Evolutionary conservation across 2,329 filamentous ascomycete genomes (phyloP).

Genomic region (Diplodia scrobiculata): DNA sequence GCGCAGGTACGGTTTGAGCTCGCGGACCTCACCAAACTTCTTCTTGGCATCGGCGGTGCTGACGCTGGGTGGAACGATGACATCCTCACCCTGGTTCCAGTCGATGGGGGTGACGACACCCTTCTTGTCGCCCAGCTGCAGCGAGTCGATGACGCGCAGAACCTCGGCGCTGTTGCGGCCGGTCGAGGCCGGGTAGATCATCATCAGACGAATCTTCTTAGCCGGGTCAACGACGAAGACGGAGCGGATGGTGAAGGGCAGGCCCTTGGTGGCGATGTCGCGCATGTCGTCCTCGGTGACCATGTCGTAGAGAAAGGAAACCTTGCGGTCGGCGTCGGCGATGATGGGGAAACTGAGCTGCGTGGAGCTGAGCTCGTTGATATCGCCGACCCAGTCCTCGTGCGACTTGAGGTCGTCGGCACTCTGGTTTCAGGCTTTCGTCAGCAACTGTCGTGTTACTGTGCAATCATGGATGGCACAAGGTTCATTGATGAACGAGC

Average conservation of each 20-base stretch:
- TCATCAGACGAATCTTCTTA: slow-evolving; percentile 64
- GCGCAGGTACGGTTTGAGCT: slow-evolving; percentile 64
- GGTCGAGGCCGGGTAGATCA: slow-evolving; percentile 64
- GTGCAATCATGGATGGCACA: slow-evolving; percentile 2
- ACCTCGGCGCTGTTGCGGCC: slow-evolving; percentile 59
- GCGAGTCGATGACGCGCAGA: slow-evolving; percentile 55
- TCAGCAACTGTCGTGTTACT: background rate
- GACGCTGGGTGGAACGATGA: slow-evolving; percentile 63
- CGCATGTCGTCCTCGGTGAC: slow-evolving; percentile 59
- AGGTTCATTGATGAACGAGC: slow-evolving; percentile 53
- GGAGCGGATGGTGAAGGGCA: slow-evolving; percentile 65
- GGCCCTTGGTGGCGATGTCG: slow-evolving; percentile 60
- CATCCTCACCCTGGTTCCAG: slow-evolving; percentile 62
- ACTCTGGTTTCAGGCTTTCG: background rate
- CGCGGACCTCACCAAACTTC: slow-evolving; percentile 61
- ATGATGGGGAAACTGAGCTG: slow-evolving; percentile 57
- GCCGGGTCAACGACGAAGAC: slow-evolving; percentile 67
- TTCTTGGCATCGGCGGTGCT: slow-evolving; percentile 62
- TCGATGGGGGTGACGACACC: slow-evolving; percentile 64
- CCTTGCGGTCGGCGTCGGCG: slow-evolving; percentile 56
- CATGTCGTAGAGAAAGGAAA: slow-evolving; percentile 58
- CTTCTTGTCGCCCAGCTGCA: slow-evolving; percentile 62
- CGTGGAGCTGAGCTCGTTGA: slow-evolving; percentile 54
- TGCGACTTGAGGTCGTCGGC: slow-evolving; percentile 37
- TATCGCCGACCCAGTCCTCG: slow-evolving; percentile 57